Evolutionary conservation across 2,329 filamentous ascomycete genomes (phyloP).

Genomic region (Talaromyces sp.): DNA sequence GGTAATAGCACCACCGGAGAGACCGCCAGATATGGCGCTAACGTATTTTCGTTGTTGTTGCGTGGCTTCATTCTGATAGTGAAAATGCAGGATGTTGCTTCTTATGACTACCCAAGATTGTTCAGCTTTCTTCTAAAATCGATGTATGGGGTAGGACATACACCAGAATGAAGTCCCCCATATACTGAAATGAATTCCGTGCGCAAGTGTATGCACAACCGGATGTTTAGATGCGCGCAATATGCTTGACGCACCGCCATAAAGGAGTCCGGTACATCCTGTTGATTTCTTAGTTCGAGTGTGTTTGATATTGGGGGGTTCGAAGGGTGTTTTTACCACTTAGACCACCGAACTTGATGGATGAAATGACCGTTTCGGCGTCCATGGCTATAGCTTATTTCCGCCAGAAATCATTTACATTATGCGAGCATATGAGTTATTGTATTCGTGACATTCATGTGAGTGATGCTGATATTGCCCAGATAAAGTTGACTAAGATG

Average conservation of each 20-base stretch:
- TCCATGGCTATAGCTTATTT: constrained; percentile 19
- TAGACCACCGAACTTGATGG: constrained; percentile 59
- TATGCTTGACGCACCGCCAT: constrained; percentile 69
- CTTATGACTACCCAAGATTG: constrained; percentile 48
- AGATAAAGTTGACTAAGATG: neutral
- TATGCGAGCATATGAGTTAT: neutral
- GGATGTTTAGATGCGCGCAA: constrained; percentile 61
- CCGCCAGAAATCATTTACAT: neutral
- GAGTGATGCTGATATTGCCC: neutral
- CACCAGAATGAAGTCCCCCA: constrained; percentile 76
- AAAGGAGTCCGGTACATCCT: constrained; percentile 61
- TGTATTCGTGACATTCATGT: neutral
- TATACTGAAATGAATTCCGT: constrained; percentile 76
- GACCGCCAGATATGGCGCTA: constrained; percentile 67
- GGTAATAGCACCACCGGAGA: constrained; percentile 59
- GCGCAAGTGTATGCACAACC: constrained; percentile 66
- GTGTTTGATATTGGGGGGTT: neutral
- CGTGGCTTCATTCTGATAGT: constrained; percentile 52
- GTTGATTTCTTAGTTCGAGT: neutral
- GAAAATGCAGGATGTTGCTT: constrained; percentile 46
- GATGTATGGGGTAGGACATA: constrained; percentile 38
- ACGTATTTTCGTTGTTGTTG: constrained; percentile 61
- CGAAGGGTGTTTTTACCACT: constrained; percentile 48
- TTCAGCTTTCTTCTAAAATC: neutral
- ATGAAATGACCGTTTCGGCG: constrained; percentile 30